Base-by-base conservation (phyloP, 202 grass and related monocot species). In the Zoysia matrella region DNA sequence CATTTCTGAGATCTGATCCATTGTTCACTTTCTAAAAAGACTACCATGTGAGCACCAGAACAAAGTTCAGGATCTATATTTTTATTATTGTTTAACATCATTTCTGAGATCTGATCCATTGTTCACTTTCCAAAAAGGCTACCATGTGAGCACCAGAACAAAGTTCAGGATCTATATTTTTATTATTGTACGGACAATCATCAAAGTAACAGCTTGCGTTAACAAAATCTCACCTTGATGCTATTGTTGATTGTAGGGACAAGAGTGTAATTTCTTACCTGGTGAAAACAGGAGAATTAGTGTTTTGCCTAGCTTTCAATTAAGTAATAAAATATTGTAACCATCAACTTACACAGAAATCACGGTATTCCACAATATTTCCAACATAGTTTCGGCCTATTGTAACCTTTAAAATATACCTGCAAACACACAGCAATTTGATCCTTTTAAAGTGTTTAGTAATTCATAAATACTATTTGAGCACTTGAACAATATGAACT, bases 201-300 rank as follows among this genome's bases (percentile, higher is more conserved):
- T 71, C 39, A 72, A 78, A 58, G 13, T 15, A 22, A 53, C 46
- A 73, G 13, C 45, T 67, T 51, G 47, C 48, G 16, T 48, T 60
- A 68, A 56, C 45, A 72, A 67, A 10, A 77, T 66, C 75, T 78
- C 47, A 96, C 93, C 93, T 96, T 96, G 65, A 96, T 96, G 68
- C 93, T 93, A 72, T 96, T 96, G 72, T 96, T 96, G 69, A 96
- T 96, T 76, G 93, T 93, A 57, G 93, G 93, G 2, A 75, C 71
- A 78, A 90, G 88, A 41, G 80, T 45, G 69, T 93, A 96, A 72
- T 96, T 96, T 73, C 86, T 83, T 8, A 96, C 93, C 93, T 96
- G 74, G 70, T 16, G 84, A 81, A 57, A 52, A 51, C 22, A 74
- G 7, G 39, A 73, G 67, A 41, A 41, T 41, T 1, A 65, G 55